These are phyloP conservation scores for Thymus mandschuricus DNA, from an alignment of 257 asterid species.

Conservation along the genomic window DNA sequence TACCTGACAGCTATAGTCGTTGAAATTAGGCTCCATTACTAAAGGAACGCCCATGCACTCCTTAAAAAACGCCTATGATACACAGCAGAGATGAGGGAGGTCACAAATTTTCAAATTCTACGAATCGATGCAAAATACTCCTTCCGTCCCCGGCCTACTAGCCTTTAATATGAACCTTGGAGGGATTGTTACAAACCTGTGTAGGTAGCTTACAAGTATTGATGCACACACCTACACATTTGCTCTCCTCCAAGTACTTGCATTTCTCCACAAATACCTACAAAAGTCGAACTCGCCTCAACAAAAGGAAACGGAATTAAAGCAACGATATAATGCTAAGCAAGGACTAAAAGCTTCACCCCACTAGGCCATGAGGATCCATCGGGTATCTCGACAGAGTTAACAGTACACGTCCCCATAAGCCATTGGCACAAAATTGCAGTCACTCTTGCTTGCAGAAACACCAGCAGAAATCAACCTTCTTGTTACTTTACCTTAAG, in stretches of 20 bases:
- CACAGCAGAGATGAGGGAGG: neutral
- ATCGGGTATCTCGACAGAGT: slow-evolving; percentile 65
- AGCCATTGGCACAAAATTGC: slow-evolving; percentile 89
- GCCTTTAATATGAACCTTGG: too few relatives aligned
- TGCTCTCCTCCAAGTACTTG: slow-evolving; percentile 93
- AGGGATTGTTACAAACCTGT: slow-evolving; percentile 50
- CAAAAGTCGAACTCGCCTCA: slow-evolving; percentile 23
- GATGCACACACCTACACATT: slow-evolving; percentile 82
- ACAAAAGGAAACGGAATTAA: neutral
- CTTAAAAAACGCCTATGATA: slow-evolving; percentile 63
- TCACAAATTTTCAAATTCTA: neutral
- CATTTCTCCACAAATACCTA: slow-evolving; percentile 87
- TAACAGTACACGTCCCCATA: slow-evolving; percentile 79
- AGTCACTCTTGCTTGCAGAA: slow-evolving; percentile 83
- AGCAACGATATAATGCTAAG: neutral
- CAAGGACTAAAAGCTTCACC: slow-evolving; percentile 43
- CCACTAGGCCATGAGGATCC: slow-evolving; percentile 77
- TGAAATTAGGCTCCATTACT: slow-evolving; percentile 86
- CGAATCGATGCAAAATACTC: too few relatives aligned
- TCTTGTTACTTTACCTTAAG: too few relatives aligned
- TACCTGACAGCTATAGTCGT: slow-evolving; percentile 89
- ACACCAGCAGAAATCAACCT: slow-evolving; percentile 15
- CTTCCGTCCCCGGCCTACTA: too few relatives aligned
- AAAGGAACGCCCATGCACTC: slow-evolving; percentile 86
- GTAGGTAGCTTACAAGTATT: slow-evolving; percentile 94